phyloP scores from a whole-genome alignment of 106 monocot genomes.

The Acorus gramineus region DNA sequence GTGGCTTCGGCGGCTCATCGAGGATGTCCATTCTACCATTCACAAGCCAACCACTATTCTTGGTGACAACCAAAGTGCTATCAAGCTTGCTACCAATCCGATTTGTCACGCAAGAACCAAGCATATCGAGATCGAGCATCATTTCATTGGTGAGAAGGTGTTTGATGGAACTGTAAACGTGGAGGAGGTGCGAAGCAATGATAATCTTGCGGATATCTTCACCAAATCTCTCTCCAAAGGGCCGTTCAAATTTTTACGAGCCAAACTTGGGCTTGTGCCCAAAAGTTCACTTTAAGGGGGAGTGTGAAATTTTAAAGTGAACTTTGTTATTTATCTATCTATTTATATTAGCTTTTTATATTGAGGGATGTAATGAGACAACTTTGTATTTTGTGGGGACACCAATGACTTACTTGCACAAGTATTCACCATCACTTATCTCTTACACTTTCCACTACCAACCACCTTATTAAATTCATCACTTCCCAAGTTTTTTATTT shows the following conservation, averaged over 20 bases:
- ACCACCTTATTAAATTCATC: no score
- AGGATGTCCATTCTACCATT: conserved; percentile 1
- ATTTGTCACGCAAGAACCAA: conserved; percentile 2
- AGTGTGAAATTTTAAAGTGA: no score
- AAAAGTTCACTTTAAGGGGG: no score
- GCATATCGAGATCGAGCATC: conserved; percentile 1
- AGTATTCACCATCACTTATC: no score
- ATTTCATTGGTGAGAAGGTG: background rate
- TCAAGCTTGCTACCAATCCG: background rate
- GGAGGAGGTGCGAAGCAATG: background rate
- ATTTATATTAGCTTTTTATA: no score
- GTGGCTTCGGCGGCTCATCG: background rate
- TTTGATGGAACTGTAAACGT: background rate
- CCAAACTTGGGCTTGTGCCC: no score
- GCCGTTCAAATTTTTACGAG: background rate
- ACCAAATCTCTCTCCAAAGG: background rate
- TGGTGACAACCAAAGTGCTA: conserved; percentile 13
- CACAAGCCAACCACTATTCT: background rate
- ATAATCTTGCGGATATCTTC: background rate
- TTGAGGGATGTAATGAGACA: no score
- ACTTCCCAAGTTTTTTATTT: no score
- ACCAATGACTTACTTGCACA: no score
- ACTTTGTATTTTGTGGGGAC: no score
- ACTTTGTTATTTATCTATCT: no score
- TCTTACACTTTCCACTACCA: no score